Evolutionary conservation across 148 eudicot genomes (phyloP), one percentile per base, ranked within the genome.

Genomic region (Amaranthus palmeri): DNA sequence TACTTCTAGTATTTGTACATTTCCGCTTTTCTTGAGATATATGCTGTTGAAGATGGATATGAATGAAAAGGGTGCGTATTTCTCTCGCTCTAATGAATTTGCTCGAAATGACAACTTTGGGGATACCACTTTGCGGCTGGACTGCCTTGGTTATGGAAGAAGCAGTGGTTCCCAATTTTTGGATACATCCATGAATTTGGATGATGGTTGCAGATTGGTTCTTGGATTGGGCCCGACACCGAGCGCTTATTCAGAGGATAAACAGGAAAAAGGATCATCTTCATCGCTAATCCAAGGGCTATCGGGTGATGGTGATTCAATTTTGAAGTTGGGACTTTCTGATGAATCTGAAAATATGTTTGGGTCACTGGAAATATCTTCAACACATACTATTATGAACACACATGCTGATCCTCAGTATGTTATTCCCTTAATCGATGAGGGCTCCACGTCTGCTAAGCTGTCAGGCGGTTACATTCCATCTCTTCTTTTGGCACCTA

Each of bases 391-490:
- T 59, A 75, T 81, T 58, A 58, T 71, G n/a, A 72, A 63, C 60
- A 15, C 73, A 47, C 69, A 78, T 63, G 54, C 54, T 71, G 80
- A 50, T 58, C 15, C 42, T 50, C 77, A 55, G 52, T 56, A 47
- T 49, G 43, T 50, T 18, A 67, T 81, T 70, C 81, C 86, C 59
- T 67, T 88, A 50, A 78, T 78, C 9, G 98, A 95, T 65, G 97
- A 95, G 77, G 97, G 97, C n/a, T 95, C 99, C 25, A 89, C 97
- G 62, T 86, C 99, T 52, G 97, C 96, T 53, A 95, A 87, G 85
- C 88, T 77, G 76, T 90, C 97, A 11, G 97, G 97, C 52, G 99
- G 99, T 51, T 95, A 88, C 63, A 90, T 95, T 93, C 88, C 93
- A 10, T 76, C 86, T 8, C 93, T 95, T 77, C 82, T 91, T 63